Conservation (phyloP, 352 stramenopile genomes). For the Phytopythium kandeliae region DNA sequence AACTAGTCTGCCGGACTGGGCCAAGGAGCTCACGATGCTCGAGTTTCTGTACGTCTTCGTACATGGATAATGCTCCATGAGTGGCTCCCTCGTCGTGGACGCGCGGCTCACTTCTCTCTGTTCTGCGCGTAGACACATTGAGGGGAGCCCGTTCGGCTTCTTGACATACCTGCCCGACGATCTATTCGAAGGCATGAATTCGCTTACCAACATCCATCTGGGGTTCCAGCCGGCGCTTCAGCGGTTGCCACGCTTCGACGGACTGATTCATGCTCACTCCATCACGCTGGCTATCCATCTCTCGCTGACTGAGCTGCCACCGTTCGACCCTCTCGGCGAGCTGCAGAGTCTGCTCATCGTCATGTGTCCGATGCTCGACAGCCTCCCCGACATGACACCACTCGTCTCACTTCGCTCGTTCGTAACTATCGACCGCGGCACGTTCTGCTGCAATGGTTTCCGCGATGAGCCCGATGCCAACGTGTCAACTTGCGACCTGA, state of each 20-base stretch:
- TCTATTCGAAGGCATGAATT: slow-evolving; percentile 19
- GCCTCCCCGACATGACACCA: slow-evolving; percentile 10
- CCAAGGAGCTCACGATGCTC: slow-evolving; percentile 2
- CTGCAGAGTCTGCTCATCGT: slow-evolving; percentile 6
- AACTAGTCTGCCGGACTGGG: background rate
- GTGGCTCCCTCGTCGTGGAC: too few relatives aligned
- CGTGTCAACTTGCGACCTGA: slow-evolving; percentile 9
- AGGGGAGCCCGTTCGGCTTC: background rate
- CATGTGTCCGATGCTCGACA: slow-evolving; percentile 6
- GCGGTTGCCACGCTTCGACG: slow-evolving; percentile 5
- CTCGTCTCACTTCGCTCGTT: slow-evolving; percentile 6
- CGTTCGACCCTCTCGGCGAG: slow-evolving; percentile 5
- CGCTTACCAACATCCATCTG: slow-evolving; percentile 12
- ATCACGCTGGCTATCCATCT: slow-evolving; percentile 12
- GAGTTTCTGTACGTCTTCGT: slow-evolving; percentile 12
- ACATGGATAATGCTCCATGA: too few relatives aligned
- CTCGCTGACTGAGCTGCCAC: slow-evolving; percentile 7
- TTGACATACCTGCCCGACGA: slow-evolving; percentile 9
- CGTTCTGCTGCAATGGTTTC: slow-evolving; percentile 23
- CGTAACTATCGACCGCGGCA: slow-evolving; percentile 2
- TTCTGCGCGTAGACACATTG: slow-evolving; percentile 7
- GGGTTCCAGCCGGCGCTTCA: slow-evolving; percentile 10
- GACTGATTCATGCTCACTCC: slow-evolving; percentile 9
- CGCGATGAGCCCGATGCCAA: background rate
- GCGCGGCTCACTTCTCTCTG: too few relatives aligned